Evolutionary conservation across 2,329 filamentous ascomycete genomes (phyloP).

Genomic region (Cladosporium colombiae): DNA sequence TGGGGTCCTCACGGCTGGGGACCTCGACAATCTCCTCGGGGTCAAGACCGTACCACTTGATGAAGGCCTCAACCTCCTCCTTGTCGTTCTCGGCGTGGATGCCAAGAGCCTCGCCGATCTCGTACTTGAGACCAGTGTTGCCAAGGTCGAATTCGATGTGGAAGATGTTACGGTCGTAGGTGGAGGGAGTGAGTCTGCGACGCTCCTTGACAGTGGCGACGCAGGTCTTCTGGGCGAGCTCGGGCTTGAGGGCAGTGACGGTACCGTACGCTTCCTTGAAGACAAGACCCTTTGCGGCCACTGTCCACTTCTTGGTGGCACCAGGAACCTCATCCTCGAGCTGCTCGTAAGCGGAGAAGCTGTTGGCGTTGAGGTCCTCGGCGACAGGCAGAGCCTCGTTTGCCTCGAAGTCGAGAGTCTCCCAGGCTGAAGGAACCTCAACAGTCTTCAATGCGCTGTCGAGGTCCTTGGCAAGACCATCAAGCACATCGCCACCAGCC

Average conservation of each 20-base stretch:
- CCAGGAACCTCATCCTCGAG: constrained; percentile 67
- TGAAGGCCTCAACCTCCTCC: constrained; percentile 77
- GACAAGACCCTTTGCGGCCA: constrained; percentile 79
- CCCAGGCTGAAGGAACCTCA: constrained; percentile 79
- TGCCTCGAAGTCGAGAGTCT: constrained; percentile 64
- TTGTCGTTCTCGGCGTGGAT: constrained; percentile 94
- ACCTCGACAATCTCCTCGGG: constrained; percentile 86
- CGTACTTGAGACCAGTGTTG: constrained; percentile 86
- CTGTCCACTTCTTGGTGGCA: constrained; percentile 74
- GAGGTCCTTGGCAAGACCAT: constrained; percentile 62
- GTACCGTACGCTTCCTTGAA: constrained; percentile 96
- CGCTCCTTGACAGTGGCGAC: constrained; percentile 94
- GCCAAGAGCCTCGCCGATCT: constrained; percentile 94
- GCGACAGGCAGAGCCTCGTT: constrained; percentile 57
- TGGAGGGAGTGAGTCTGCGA: constrained; percentile 80
- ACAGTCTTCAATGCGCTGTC: constrained; percentile 70
- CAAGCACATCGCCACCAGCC: constrained; percentile 61
- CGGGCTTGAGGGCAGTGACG: constrained; percentile 72
- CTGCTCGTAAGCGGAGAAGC: constrained; percentile 80
- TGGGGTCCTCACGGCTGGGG: constrained; percentile 75
- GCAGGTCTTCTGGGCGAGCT: constrained; percentile 80
- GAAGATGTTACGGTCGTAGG: constrained; percentile 98
- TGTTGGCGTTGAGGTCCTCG: constrained; percentile 70
- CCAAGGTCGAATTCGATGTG: constrained; percentile 99
- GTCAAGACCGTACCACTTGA: constrained; percentile 84